phyloP scores from a whole-genome alignment of 129 eudicot species.

The Ambrosia artemisiifolia region DNA sequence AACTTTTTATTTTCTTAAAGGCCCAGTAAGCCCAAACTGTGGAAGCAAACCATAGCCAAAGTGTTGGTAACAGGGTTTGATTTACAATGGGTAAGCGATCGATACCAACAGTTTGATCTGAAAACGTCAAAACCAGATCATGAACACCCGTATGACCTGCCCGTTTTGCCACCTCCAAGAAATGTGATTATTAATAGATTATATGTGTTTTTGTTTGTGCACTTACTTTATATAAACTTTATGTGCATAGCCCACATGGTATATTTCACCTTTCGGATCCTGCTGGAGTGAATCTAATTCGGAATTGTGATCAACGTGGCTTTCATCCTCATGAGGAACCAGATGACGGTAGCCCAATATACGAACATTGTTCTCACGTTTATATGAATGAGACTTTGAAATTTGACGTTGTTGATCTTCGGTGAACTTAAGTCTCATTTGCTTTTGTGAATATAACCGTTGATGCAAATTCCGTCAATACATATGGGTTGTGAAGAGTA shows the following conservation, averaged over 20 bases:
- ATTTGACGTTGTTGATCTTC: constrained; percentile 91
- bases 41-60: neutral
- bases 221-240: neutral
- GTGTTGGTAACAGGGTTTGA: neutral
- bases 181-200: neutral
- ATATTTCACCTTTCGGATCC: constrained; percentile 98
- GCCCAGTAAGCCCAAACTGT: neutral
- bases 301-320: constrained; percentile 86
- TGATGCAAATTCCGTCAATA: neutral
- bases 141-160: neutral
- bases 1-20: neutral
- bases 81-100: neutral
- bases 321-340: constrained; percentile 99
- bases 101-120: neutral
- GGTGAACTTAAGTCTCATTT: constrained; percentile 35
- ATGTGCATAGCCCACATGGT: constrained; percentile 78
- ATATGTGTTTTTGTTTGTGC: neutral
- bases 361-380: constrained; percentile 96
- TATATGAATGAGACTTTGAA: constrained; percentile 66
- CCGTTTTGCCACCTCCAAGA: neutral
- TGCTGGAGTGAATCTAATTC: constrained; percentile 75
- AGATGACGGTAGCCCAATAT: constrained; percentile 84
- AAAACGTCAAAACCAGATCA: neutral
- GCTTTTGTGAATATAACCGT: constrained; percentile 3
- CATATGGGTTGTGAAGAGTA: neutral